These are phyloP conservation scores for Penicillium sp. DNA, from an alignment of 2,329 filamentous ascomycete genomes.

Conservation along the genomic window DNA sequence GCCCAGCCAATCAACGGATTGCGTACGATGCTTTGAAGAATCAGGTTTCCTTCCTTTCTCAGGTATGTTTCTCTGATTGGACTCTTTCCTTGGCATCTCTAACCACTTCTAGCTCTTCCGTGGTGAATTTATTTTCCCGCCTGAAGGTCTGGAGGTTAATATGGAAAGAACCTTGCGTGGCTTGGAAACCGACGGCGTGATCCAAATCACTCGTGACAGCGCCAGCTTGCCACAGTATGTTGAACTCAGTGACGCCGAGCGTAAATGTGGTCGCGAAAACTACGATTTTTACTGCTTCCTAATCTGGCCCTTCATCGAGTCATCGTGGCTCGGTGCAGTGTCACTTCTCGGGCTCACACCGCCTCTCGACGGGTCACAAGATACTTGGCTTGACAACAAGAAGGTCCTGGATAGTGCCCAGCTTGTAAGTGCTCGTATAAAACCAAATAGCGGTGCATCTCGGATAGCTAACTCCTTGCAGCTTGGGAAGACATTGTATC, in stretches of 20 bases:
- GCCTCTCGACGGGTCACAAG: conserved; percentile 54
- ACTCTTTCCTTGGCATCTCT: conserved; percentile 3
- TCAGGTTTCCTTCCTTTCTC: conserved; percentile 84
- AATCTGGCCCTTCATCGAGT: conserved; percentile 97
- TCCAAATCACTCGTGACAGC: conserved; percentile 59
- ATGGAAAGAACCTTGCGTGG: conserved; percentile 71
- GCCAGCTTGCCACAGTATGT: conserved; percentile 57
- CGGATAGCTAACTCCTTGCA: conserved; percentile 35
- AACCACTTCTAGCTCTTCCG: conserved; percentile 64
- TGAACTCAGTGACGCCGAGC: conserved; percentile 70
- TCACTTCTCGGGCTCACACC: conserved; percentile 82
- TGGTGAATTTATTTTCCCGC: conserved; percentile 93
- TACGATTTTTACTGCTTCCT: conserved; percentile 99
- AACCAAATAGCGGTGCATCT: not conserved
- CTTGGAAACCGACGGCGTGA: conserved; percentile 72
- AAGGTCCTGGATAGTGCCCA: conserved; percentile 79
- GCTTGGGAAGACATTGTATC: conserved; percentile 93
- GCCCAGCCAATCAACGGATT: conserved; percentile 72
- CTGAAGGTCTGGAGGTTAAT: conserved; percentile 74
- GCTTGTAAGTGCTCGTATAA: conserved; percentile 50
- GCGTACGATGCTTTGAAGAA: conserved; percentile 65
- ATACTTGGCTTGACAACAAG: conserved; percentile 71
- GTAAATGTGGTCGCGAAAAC: conserved; percentile 77
- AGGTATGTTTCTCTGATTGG: conserved; percentile 30
- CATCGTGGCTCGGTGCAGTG: conserved; percentile 84